Base-by-base conservation (phyloP, 2,329 filamentous ascomycete species). In the Macroventuria anomochaeta region DNA sequence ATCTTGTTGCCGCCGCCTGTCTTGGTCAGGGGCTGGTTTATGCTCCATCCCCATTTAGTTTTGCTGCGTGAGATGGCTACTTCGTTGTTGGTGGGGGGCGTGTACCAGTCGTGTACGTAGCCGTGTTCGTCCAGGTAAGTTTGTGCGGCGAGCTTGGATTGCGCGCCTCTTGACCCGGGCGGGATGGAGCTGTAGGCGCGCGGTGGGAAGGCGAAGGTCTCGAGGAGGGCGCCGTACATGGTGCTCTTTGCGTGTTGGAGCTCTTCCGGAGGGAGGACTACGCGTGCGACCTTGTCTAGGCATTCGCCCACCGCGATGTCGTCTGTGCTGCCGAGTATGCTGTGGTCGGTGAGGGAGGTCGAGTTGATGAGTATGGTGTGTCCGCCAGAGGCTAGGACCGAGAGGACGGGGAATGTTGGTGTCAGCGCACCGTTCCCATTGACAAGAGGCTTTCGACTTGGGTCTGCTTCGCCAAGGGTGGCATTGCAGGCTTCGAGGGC, bases 231-330 rank as follows among this genome's bases (percentile, higher is more conserved):
- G 3, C 88, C 95, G 76, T 96, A 97, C 81, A 91, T 91, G 46
- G 90, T 87, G 63, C 84, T 83, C 34, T 79, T 80, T 31, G 80
- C 79, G 1, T 72, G 70, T 15, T 80, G 75, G 18, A 93, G 73
- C 3, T 87, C 59, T 0, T 80, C 73, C 0, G 76, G 21, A 0
- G 93, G 93, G 0, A 97, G 76, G 52, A 97, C 85, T 13, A 82
- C 80, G 39, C 95, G 85, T 7, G 91, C 92, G 52, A 86, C 83
- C 76, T 97, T 96, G 79, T 99, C 95, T 28, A 99, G 79, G 65
- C 90, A 85, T 75, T 96, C 91, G 41, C 95, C 95, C 53, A 97
- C 79, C n/a, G 95, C 92, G 58, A 93, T 87, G 75, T 96, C 91
- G n/a, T 76, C 76, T 0, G 89, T 89, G 13, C 83, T 80, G 15